Evolutionary conservation across 208 protist species (phyloP), one percentile per base, ranked within the genome.

Genomic region (Acanthamoeba triangularis): DNA sequence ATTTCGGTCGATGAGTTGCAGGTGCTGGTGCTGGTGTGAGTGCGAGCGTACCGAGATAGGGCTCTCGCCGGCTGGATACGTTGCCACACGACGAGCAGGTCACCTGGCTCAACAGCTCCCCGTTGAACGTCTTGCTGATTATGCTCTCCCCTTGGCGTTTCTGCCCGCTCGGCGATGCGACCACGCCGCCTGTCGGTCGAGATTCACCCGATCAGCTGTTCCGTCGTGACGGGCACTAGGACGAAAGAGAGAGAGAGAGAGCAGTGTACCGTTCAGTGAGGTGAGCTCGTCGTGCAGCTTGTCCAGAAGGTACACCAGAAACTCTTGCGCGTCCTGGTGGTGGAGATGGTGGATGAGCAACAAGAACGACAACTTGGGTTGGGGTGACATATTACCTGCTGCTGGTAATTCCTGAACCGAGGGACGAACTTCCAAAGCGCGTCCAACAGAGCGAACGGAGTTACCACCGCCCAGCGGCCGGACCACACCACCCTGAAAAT

Each of bases 321-420:
- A 88, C 44, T 88, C 80, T 28, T 88, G 80, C 3, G 80, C 80
- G 25, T 88, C 80, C 80, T 88, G 52, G 8, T 65, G 28, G 80
- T 23, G n/a, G 10, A 3, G 80, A 59, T 63, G 18, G 56, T 63
- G 56, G 6, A 13, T 63, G 23, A 18, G 41, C 10, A 47, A 54
- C 49, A 87, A 87, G 8, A 35, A 61, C 28, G 44, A 30, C 0
- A 7, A 25, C 41, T 59, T 37, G 1, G 35, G 52, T 1, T 8
- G 44, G 13, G 7, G 37, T 11, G 35, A 1, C n/a, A 41, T 25
- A 16, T 0, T 72, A 91, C 96, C 54, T 97, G 96, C 59, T 97
- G 96, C 94, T 97, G 96, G 41, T 97, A 97, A 52, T 91, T 95
- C 65, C 87, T 94, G 67, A 96, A 96, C 28, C 95, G 82, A 20